These are phyloP conservation scores for Saccharomycopsis hybrid DNA, from an alignment of 1,139 yeast species.

Conservation along the genomic window DNA sequence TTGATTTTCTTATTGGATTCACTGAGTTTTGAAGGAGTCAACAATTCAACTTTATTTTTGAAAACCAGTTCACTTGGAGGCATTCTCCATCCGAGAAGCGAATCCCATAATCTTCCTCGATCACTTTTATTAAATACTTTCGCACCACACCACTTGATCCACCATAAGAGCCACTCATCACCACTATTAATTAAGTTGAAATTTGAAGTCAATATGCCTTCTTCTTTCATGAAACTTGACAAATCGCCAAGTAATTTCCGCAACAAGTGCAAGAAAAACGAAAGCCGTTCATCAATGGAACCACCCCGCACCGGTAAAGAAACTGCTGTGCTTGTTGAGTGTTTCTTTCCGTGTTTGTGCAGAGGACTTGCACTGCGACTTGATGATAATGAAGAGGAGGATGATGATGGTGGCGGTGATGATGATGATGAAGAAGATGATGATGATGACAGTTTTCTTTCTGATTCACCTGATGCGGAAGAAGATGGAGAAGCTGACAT, in stretches of 20 bases:
- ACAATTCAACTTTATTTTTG: too few species aligned
- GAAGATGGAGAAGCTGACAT: background rate
- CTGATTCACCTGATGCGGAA: background rate
- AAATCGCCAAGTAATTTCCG: conserved; percentile 68
- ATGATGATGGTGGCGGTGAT: background rate
- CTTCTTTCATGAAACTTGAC: conserved; percentile 72
- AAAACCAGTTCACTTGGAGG: conserved; percentile 21
- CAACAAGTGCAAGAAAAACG: conserved; percentile 64
- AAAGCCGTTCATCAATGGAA: conserved; percentile 60
- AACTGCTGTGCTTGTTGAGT: conserved; percentile 19
- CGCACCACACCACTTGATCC: conserved; percentile 91
- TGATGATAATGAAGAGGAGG: background rate
- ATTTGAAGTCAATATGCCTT: conserved; percentile 59
- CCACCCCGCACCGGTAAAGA: conserved; percentile 57
- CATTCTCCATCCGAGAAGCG: conserved; percentile 72
- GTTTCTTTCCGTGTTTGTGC: background rate
- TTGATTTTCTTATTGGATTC: background rate
- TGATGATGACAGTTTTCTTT: too few species aligned
- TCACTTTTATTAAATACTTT: conserved; percentile 79
- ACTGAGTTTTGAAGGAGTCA: too few species aligned
- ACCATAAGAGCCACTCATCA: conserved; percentile 91
- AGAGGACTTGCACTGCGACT: background rate
- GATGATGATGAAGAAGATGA: background rate
- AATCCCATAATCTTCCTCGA: conserved; percentile 87
- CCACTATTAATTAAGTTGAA: conserved; percentile 46